phyloP scores from a whole-genome alignment of 495 filamentous ascomycete genomes.

The Acidomyces sp. region DNA sequence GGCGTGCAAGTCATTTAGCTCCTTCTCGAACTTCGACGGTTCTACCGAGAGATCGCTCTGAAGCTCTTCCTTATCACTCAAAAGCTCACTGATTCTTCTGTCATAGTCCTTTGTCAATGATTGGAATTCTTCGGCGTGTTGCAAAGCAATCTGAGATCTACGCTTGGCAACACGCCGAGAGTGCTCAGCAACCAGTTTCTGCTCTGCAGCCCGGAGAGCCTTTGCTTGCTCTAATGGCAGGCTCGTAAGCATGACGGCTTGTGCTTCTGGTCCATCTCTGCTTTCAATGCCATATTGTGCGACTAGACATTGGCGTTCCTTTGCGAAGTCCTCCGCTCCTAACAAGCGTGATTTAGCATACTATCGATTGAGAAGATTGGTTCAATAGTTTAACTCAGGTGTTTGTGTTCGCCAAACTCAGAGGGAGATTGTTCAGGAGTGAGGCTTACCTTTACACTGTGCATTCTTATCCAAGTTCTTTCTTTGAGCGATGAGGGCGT shows the following conservation, averaged over 20 bases:
- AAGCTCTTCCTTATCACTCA: slow-evolving; percentile 17
- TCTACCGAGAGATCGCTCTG: slow-evolving; percentile 16
- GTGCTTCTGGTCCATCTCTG: slow-evolving; percentile 5
- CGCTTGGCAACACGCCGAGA: slow-evolving; percentile 17
- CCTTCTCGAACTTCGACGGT: slow-evolving; percentile 15
- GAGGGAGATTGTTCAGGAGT: no score
- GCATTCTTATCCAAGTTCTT: slow-evolving; percentile 15
- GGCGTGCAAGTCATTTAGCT: slow-evolving; percentile 11
- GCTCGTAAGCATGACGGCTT: slow-evolving; percentile 9
- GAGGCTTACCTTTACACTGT: slow-evolving; percentile 6
- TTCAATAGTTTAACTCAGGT: no score
- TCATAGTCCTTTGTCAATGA: slow-evolving; percentile 19
- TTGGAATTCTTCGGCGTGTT: slow-evolving; percentile 20
- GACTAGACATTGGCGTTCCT: slow-evolving; percentile 16
- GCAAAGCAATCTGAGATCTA: slow-evolving; percentile 20
- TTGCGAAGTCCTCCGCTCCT: slow-evolving; percentile 11
- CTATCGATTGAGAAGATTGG: no score
- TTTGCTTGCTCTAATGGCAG: slow-evolving; percentile 12
- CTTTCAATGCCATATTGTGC: slow-evolving; percentile 13
- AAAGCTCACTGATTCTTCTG: slow-evolving; percentile 12
- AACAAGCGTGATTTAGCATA: no score
- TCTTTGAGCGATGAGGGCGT: slow-evolving; percentile 12
- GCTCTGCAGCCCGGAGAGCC: slow-evolving; percentile 17
- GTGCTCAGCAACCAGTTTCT: slow-evolving; percentile 18
- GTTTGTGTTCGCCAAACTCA: no score